These are phyloP conservation scores for Backusella psychrophila DNA, from an alignment of 192 early-diverging fungal genomes.

Conservation along the genomic window DNA sequence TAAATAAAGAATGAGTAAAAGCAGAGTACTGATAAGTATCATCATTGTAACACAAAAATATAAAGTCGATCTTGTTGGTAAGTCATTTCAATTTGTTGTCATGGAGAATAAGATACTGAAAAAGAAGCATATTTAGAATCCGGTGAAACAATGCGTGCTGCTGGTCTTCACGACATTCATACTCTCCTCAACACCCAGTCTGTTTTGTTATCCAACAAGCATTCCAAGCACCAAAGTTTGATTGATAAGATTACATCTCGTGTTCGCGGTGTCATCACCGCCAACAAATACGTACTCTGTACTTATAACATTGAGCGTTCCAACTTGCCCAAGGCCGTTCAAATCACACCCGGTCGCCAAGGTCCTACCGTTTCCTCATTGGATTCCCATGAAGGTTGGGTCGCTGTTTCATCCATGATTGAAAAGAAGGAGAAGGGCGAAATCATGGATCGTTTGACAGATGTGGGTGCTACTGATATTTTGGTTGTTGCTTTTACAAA, in stretches of 20 bases:
- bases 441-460: slow-evolving; percentile 88
- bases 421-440: slow-evolving; percentile 71
- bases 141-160: slow-evolving; percentile 99
- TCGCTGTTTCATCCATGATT: slow-evolving; percentile 91
- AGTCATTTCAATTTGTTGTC: neutral
- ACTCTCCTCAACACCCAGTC: slow-evolving; percentile 84
- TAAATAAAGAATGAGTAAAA: neutral
- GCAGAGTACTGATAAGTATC: no score
- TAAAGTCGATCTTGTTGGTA: slow-evolving; percentile 52
- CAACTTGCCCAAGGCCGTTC: slow-evolving; percentile 58
- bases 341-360: slow-evolving; percentile 91
- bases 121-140: slow-evolving; percentile 57
- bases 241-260: slow-evolving; percentile 78
- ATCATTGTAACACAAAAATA: neutral
- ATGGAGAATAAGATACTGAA: neutral
- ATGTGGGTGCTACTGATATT: slow-evolving; percentile 89
- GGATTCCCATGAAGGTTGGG: slow-evolving; percentile 80
- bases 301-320: slow-evolving; percentile 86
- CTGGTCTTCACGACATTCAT: slow-evolving; percentile 89
- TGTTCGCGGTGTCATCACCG: slow-evolving; percentile 89
- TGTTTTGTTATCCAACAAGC: slow-evolving; percentile 86
- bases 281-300: slow-evolving; percentile 83
- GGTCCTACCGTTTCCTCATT: slow-evolving; percentile 86
- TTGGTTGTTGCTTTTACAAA: slow-evolving; percentile 80
- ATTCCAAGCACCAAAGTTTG: slow-evolving; percentile 69